Conservation (phyloP, 768 basidiomycete genomes). For the Russula lepida region DNA sequence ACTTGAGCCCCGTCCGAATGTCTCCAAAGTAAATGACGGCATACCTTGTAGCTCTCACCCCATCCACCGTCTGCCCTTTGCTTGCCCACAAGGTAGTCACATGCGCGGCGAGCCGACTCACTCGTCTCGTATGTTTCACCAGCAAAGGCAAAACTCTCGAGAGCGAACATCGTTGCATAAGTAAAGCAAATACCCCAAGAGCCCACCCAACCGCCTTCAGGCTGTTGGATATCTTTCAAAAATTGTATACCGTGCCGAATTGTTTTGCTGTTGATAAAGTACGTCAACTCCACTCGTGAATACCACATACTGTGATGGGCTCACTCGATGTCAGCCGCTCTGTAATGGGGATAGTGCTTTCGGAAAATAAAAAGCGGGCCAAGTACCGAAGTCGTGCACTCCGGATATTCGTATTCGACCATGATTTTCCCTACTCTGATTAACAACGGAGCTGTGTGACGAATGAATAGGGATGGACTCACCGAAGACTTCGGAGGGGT, state of each 20-base stretch:
- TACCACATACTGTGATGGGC: conserved; percentile 27
- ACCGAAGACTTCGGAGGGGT: conserved; percentile 97
- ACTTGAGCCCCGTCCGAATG: not conserved
- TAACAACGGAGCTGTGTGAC: not conserved
- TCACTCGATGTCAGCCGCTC: conserved; percentile 65
- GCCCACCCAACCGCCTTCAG: conserved; percentile 90
- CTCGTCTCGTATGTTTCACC: conserved; percentile 86
- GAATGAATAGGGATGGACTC: not conserved
- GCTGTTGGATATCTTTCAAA: conserved; percentile 69
- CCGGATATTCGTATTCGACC: conserved; percentile 93
- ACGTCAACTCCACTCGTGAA: not conserved
- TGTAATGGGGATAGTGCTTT: conserved; percentile 72
- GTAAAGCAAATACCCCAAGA: conserved; percentile 99
- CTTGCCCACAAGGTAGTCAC: conserved; percentile 73
- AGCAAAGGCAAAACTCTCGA: conserved; percentile 81
- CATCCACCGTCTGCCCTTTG: conserved; percentile 91
- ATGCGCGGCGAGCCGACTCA: conserved; percentile 56
- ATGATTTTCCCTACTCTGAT: conserved; percentile 72
- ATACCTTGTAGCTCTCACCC: conserved; percentile 98
- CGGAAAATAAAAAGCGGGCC: conserved; percentile 83
- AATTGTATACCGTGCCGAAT: conserved; percentile 66
- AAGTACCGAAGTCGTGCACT: conserved; percentile 94
- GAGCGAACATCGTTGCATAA: conserved; percentile 93
- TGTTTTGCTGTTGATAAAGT: conserved; percentile 39
- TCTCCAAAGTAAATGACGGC: conserved; percentile 13